phyloP scores from a whole-genome alignment of 2,329 filamentous ascomycete species.

The Fusarium sp. region DNA sequence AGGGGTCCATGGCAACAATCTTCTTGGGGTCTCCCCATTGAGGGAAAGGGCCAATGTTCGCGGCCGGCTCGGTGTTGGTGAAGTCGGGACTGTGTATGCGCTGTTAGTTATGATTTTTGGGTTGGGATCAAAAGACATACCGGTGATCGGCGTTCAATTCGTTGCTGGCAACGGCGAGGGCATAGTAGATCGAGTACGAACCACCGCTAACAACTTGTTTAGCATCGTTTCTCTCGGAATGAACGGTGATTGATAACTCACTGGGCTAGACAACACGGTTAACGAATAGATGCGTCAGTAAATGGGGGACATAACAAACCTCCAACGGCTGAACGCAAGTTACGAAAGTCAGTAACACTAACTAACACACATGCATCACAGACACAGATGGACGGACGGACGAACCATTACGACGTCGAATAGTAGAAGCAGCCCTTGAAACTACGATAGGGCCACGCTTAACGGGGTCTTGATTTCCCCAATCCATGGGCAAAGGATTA shows the following conservation, averaged over 20 bases:
- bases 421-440: slow-evolving; percentile 76
- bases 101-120: background rate
- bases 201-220: slow-evolving; percentile 65
- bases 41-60: slow-evolving; percentile 84
- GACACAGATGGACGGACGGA: slow-evolving; percentile 21
- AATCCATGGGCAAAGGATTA: slow-evolving; percentile 86
- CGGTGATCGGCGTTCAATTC: slow-evolving; percentile 84
- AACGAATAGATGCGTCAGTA: slow-evolving; percentile 35
- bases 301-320: slow-evolving; percentile 51
- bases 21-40: slow-evolving; percentile 91
- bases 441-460: slow-evolving; percentile 89
- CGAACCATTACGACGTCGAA: slow-evolving; percentile 81
- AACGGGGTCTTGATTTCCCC: slow-evolving; percentile 80
- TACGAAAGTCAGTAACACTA: slow-evolving; percentile 20
- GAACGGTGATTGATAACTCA: slow-evolving; percentile 19
- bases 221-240: background rate
- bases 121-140: slow-evolving; percentile 45
- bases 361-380: slow-evolving; percentile 3
- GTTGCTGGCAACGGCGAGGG: slow-evolving; percentile 89
- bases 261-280: slow-evolving; percentile 45
- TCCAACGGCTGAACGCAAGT: slow-evolving; percentile 59
- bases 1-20: slow-evolving; percentile 97
- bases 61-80: slow-evolving; percentile 87
- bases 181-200: slow-evolving; percentile 96
- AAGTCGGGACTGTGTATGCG: slow-evolving; percentile 59